A percentile compares a stretch with the other conserved stretches of the same genome.
Conservation (phyloP, 1,284 basidiomycete species). For the Leccinum huronense region DNA sequence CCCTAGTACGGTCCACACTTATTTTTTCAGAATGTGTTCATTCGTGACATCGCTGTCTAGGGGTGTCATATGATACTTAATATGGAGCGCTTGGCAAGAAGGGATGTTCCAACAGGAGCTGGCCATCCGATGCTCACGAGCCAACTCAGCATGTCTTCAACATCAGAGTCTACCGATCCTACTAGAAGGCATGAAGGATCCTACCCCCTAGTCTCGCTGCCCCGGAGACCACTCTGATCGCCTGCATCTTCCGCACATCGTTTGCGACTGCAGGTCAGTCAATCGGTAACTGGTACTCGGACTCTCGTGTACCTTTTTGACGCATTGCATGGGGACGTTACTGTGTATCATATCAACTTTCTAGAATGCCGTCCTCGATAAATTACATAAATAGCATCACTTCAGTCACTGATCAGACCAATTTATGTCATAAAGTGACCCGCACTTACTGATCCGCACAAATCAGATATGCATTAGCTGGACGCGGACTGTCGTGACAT, state of each 20-base stretch:
- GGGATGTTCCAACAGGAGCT: not conserved
- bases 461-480: no score
- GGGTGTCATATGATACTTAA: slow-evolving; percentile 24
- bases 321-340: not conserved
- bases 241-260: not conserved
- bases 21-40: not conserved
- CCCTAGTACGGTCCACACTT: slow-evolving; percentile 14
- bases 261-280: not conserved
- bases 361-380: no score
- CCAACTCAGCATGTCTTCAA: slow-evolving; percentile 2
- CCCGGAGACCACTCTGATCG: not conserved
- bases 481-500: no score
- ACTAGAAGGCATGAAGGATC: not conserved
- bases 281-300: not conserved
- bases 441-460: no score
- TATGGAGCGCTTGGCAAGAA: slow-evolving; percentile 26
- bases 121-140: slow-evolving; percentile 14
- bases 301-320: not conserved
- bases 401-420: no score
- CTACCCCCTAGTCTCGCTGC: not conserved
- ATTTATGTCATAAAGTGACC: no score
- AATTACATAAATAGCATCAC: no score
- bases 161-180: not conserved
- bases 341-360: no score
- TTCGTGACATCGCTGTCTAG: slow-evolving; percentile 6